Base-by-base conservation (phyloP, 257 asterid species). In the Catharanthus roseus region DNA sequence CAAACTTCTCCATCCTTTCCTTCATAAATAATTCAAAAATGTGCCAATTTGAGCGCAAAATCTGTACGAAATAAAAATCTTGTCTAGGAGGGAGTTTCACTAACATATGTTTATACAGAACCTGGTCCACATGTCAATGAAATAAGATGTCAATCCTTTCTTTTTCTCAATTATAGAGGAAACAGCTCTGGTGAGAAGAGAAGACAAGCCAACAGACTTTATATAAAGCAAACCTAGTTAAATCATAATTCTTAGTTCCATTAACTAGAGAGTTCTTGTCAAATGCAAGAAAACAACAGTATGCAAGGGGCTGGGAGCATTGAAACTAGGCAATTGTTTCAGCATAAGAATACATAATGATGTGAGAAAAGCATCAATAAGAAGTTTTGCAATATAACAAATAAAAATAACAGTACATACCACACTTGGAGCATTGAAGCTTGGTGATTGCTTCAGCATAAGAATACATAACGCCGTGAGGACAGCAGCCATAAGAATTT, bases 261-360 rank as follows among this genome's bases (percentile, higher is more conserved):
- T 18, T 67, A 12, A 44, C 24, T 67, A 67, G 36, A 28, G 45
- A 23, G 31, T n/a, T 26, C 23, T 13, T 18, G 34, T 42, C 29
- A 71, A 16, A 45, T n/a, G 58, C 18, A 65, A 39, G 38, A 69
- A 67, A 45, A 39, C 6, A 67, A 19, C 54, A 69, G 54, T 73
- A 75, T 50, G 38, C 76, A 83, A 85, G 24, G 65, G 62, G 68
- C 83, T 73, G 61, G 85, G 85, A 34, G 83, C 54, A 55, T 67
- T 76, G 70, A 83, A 83, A 73, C 56, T 58, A 63, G 87, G 87
- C 70, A 83, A 76, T 68, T 76, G 83, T 78, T 76, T 83, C 36
- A 83, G 83, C 80, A 83, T 74, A 67, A 83, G 69, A 62, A 83
- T 78, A 75, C 85, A 83, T 71, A 83, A 69, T 34, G 83, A 80